Evolutionary conservation across 306 rosid species (phyloP), one percentile per base, ranked within the genome.

Genomic region (Phaseolus lunatus): DNA sequence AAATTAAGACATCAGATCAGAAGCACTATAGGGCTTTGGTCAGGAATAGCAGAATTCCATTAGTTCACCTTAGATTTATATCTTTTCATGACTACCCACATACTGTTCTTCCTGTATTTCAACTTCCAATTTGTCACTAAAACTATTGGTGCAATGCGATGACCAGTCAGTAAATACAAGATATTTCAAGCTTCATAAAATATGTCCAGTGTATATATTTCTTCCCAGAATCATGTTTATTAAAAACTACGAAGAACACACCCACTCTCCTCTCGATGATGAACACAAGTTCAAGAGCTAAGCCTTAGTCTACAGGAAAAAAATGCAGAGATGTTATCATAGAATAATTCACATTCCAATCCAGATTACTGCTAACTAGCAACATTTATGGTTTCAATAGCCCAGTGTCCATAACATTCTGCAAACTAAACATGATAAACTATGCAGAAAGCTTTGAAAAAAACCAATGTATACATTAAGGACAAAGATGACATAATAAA

Each of bases 141-240:
- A 7, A 69, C 14, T 53, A 70, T 48, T 62, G 75, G 54, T 43
- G 78, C 35, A 72, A 43, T n/a, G 33, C 29, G 44, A 81, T 70
- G 43, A 33, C 13, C 35, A 9, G 35, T 61, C 16, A 39, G 16
- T 71, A 33, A 33, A 33, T 33, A 33, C 8, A 33, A 33, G 8
- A 33, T 33, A 8, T 33, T 5, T 33, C 39, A 33, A 33, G 9
- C 9, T 33, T 33, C 9, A 33, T 1, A 33, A 33, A 33, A 33
- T 7, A 33, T 33, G 39, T 33, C 9, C 39, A 33, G 39, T 33
- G 39, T 33, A 33, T 7, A 8, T 33, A 33, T 33, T 33, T 33
- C 37, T 33, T 33, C 39, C 39, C 39, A 33, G 6, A 33, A 33
- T 33, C 8, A 33, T 33, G 39, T 5, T 33, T 33, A 33, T 33